Evolutionary conservation across 352 stramenopile species (phyloP).

Genomic region (Peronospora destructor): DNA sequence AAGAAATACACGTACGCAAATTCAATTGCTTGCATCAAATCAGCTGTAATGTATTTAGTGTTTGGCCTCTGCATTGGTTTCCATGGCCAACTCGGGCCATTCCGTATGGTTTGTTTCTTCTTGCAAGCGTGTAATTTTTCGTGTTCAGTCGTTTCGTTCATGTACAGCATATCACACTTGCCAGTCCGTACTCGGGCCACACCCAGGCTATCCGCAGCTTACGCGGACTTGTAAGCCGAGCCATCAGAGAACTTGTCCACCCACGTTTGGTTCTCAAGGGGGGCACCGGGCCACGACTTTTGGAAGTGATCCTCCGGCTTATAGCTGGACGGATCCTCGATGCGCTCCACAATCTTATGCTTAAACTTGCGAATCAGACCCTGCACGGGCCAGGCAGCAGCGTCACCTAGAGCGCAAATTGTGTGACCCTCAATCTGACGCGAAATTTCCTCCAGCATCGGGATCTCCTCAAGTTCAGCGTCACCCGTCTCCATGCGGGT

Average conservation of each 20-base stretch:
- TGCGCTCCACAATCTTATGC: constrained; percentile 97
- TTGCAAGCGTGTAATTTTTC: constrained; percentile 24
- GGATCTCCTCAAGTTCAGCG: constrained; percentile 96
- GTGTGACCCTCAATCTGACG: constrained; percentile 99
- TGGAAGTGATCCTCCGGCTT: constrained; percentile 93
- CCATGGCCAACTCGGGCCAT: constrained; percentile 21
- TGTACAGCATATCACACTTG: constrained; percentile 20
- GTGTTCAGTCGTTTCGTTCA: constrained; percentile 22
- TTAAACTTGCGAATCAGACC: constrained; percentile 98
- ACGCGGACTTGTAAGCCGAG: constrained; percentile 84
- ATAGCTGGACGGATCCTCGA: constrained; percentile 93
- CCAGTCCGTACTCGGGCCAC: constrained; percentile 8
- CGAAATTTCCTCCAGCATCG: constrained; percentile 99
- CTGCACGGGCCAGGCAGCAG: constrained; percentile 98
- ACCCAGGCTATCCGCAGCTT: constrained; percentile 14
- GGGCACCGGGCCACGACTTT: constrained; percentile 91
- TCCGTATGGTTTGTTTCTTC: constrained; percentile 12
- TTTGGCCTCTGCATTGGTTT: constrained; percentile 24
- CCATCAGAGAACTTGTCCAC: constrained; percentile 89
- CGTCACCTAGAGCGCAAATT: constrained; percentile 98
- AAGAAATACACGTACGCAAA: constrained; percentile 7
- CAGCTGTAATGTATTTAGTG: constrained; percentile 29
- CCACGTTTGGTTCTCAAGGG: constrained; percentile 95
- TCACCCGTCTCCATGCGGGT: constrained; percentile 97
- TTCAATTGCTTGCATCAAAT: constrained; percentile 19